Conservation (phyloP, 192 early-diverging fungal species). For the Backusella tarrabulga region DNA sequence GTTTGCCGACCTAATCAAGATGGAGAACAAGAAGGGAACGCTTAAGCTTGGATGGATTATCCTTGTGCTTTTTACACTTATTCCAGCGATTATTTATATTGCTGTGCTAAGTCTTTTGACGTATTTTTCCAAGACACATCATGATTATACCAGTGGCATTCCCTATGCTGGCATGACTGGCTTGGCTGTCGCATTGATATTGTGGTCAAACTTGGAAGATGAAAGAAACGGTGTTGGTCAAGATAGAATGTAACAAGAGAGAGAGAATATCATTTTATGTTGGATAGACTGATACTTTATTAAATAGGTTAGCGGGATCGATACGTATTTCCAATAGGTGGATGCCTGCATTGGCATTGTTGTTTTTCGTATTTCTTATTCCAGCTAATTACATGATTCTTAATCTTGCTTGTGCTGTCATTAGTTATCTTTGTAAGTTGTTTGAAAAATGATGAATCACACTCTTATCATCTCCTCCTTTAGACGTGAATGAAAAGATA, state of each 20-base stretch:
- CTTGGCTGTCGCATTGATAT: conserved; percentile 10
- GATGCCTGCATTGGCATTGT: conserved; percentile 10
- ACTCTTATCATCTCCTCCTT: background rate
- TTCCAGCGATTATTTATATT: conserved; percentile 18
- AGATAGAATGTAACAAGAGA: conserved; percentile 5
- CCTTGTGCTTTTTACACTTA: background rate
- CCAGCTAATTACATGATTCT: conserved; percentile 21
- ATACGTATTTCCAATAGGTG: conserved; percentile 13
- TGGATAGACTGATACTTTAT: no score
- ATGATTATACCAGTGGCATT: background rate
- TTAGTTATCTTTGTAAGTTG: conserved; percentile 23
- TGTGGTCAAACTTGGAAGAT: conserved; percentile 10
- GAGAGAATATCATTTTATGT: background rate
- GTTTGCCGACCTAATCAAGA: background rate
- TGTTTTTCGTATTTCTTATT: conserved; percentile 23
- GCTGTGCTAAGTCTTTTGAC: background rate
- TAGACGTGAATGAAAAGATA: conserved; percentile 3
- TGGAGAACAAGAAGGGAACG: conserved; percentile 17
- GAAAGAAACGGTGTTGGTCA: background rate
- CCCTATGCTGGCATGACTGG: conserved; percentile 16
- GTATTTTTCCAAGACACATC: background rate
- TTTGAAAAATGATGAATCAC: background rate
- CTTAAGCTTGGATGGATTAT: conserved; percentile 4
- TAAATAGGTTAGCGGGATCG: conserved; percentile 11
- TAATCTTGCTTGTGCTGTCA: conserved; percentile 2